Base-by-base conservation (phyloP, 257 asterid species). In the Solanum sitiens region DNA sequence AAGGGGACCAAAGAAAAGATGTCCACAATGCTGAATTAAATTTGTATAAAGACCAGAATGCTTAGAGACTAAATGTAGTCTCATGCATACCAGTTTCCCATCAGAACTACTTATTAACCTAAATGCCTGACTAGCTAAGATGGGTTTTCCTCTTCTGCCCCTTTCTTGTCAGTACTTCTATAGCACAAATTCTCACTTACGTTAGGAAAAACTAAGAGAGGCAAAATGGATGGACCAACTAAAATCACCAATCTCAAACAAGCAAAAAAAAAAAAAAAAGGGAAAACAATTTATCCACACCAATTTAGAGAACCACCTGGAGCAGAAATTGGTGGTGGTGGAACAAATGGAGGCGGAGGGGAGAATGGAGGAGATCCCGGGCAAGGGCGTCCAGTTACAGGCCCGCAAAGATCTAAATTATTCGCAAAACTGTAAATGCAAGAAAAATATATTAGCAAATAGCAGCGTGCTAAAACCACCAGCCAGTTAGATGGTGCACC, bases 291-390 rank as follows among this genome's bases (percentile, higher is more conserved):
- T 35, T 10, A 27, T 77, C 14, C 30, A 35, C 45, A 87, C 32
- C 42, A 79, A n/a, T 44, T 82, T 59, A 75, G 83, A 75, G 44
- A 90, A 87, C 89, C 87, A 96, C 99, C 99, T 90, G 99, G 97
- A 82, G 94, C 40, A 71, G 98, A 87, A 88, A 95, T 88, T 70
- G 98, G 98, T 73, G 98, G 95, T 9, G 96, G 98, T 65, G 98
- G 98, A 61, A 96, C 91, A 92, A 96, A 96, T 10, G 99, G 99
- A 90, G 98, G 99, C 4, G 99, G 99, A 83, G 99, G 99, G 89
- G 99, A 96, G 89, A 96, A 96, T 71, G 99, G 99, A 87, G 99
- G 99, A 84, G 99, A 95, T 88, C 99, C 99, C 7, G 99, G 99
- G 92, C 99, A 96, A 65, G 99, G 99, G 35, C 92, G 94, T 85